Base-by-base conservation (phyloP, 2,329 filamentous ascomycete genomes). In the Alternaria sp. region DNA sequence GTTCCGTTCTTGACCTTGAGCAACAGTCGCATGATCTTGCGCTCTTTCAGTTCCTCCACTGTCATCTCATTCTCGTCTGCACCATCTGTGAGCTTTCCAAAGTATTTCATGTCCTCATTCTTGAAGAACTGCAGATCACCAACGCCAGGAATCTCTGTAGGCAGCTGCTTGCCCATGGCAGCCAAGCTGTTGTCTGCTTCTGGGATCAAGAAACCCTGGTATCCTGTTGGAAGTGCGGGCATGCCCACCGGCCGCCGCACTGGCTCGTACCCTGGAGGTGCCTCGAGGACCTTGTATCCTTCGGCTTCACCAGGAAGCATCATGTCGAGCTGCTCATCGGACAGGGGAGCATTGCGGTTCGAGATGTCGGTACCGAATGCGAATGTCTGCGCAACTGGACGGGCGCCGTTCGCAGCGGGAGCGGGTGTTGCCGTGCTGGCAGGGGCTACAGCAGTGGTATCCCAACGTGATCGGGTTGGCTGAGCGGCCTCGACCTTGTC, bases 1-100 rank as follows among this genome's bases (percentile, higher is more conserved):
- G 95, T 98, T 74, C 95, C 95, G 78, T 99, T 99, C 87, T 99
- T 99, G 84, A 99, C 94, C 82, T 99, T 99, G 58, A 99, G 86
- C 46, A 99, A 84, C 57, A 99, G 83, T 68, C 95, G 87, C 95
- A 99, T 98, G 75, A 99, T 99, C 82, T 99, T 99, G 64, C 95
- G 88, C 81, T 99, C 94, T 81, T 99, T 98, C 54, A 99, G 82
- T 74, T 99, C 94, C 50, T 99, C 95, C 10, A 99, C 93, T 20
- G 90, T 94, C 81, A 99, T 87, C 22, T 89, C 86, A 71, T 94
- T 96, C 81, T 99, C 95, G 70, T 98, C 93, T 27, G 91, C 91
- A 38, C 92, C 93, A 75, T 99, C 95, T 22, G 97, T 94, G 41
- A 99, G 87, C 83, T 99, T 98, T 60, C 94, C 94, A 74, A 99